phyloP scores from a whole-genome alignment of 306 rosid genomes.

The Calophaca sinica region DNA sequence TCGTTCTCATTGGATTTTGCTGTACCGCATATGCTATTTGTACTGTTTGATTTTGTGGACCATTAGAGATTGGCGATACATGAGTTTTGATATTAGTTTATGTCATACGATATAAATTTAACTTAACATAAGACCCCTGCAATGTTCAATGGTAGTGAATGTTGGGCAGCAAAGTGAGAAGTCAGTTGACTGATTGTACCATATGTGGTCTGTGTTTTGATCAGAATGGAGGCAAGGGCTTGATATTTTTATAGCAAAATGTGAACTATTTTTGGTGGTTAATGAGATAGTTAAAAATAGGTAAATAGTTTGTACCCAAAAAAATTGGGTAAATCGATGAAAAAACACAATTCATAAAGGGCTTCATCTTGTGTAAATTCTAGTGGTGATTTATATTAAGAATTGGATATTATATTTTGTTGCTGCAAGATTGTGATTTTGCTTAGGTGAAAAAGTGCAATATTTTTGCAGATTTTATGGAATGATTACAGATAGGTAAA shows the following conservation, averaged over 20 bases:
- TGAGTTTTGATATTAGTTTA: too few relatives aligned
- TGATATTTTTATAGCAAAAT: too few relatives aligned
- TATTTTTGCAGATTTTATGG: neutral
- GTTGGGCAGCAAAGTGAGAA: conserved; percentile 2
- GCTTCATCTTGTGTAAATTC: neutral
- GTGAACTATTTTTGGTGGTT: too few relatives aligned
- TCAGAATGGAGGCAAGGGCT: too few relatives aligned
- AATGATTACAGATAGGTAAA: neutral
- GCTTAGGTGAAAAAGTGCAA: neutral
- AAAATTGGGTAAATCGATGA: too few relatives aligned
- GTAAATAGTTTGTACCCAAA: too few relatives aligned
- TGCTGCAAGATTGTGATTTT: neutral
- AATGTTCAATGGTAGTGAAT: neutral
- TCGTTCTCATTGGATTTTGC: conserved; percentile 10
- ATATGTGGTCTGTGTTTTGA: too few relatives aligned
- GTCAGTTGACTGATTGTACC: neutral
- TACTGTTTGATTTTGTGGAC: neutral
- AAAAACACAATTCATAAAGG: neutral
- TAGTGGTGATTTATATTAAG: neutral
- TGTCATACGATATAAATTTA: neutral
- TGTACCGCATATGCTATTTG: conserved; percentile 4
- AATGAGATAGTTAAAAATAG: too few relatives aligned
- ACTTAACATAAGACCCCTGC: neutral
- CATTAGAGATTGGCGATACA: too few relatives aligned
- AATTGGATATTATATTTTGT: neutral